Percentiles rank a stretch among this genome's conserved stretches.
Evolutionary conservation across 352 stramenopile species (phyloP).

Genomic region (Elongisporangium senticosum): DNA sequence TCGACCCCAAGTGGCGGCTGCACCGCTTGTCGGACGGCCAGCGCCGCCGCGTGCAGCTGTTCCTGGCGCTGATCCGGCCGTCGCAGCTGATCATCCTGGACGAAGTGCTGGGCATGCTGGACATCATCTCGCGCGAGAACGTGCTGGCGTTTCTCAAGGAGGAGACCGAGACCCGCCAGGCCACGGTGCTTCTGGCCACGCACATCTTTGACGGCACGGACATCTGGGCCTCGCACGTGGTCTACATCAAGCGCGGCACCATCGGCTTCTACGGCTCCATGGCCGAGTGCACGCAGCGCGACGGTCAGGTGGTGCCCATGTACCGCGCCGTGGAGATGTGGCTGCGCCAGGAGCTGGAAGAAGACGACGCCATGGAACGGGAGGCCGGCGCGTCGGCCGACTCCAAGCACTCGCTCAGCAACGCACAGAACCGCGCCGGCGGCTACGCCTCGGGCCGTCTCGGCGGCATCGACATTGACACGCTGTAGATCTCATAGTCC

Average conservation of each 20-base stretch:
- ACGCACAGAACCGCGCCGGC: conserved; percentile 69
- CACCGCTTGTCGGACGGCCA: conserved; percentile 80
- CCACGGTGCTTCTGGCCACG: conserved; percentile 76
- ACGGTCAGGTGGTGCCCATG: conserved; percentile 76
- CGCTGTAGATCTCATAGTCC: conserved; percentile 6
- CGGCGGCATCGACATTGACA: conserved; percentile 46
- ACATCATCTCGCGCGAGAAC: conserved; percentile 94
- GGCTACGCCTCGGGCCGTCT: conserved; percentile 70
- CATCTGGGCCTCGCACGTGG: conserved; percentile 92
- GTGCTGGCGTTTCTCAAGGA: conserved; percentile 91
- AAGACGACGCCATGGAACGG: conserved; percentile 66
- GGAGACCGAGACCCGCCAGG: conserved; percentile 50
- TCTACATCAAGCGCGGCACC: conserved; percentile 82
- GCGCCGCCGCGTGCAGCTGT: conserved; percentile 92
- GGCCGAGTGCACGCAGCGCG: conserved; percentile 64
- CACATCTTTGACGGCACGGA: conserved; percentile 99
- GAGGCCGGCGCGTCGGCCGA: conserved; percentile 34
- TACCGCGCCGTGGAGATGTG: conserved; percentile 90
- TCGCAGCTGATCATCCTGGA: conserved; percentile 98
- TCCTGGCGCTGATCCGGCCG: conserved; percentile 93
- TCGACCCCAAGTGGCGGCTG: conserved; percentile 91
- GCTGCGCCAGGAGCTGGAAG: conserved; percentile 88
- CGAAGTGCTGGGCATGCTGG: conserved; percentile 96
- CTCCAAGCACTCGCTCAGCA: conserved; percentile 43
- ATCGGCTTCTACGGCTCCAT: conserved; percentile 55